phyloP scores from a whole-genome alignment of 2,329 filamentous ascomycete genomes.

The Aspergillus neoniger region DNA sequence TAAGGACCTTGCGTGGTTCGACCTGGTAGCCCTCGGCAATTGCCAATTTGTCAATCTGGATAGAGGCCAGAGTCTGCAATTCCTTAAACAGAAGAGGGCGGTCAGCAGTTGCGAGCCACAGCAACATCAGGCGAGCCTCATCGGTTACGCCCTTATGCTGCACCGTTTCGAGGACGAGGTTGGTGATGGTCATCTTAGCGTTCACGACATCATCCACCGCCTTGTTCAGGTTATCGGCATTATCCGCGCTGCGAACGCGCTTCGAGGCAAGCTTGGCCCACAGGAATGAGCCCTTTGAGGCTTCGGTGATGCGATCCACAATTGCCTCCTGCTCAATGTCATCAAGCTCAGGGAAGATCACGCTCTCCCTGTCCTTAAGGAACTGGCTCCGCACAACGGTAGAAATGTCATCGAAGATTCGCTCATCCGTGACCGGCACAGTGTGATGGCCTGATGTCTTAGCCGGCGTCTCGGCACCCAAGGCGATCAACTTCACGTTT shows the following conservation, averaged over 20 bases:
- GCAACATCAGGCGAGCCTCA: constrained; percentile 35
- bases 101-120: constrained; percentile 41
- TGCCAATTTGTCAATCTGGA: constrained; percentile 34
- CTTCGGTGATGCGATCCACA: constrained; percentile 35
- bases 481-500: constrained; percentile 34
- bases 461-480: constrained; percentile 29
- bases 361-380: constrained; percentile 8
- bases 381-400: constrained; percentile 36
- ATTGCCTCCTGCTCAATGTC: constrained; percentile 37
- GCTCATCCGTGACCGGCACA: constrained; percentile 33
- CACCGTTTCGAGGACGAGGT: constrained; percentile 34
- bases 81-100: constrained; percentile 40
- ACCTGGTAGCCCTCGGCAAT: constrained; percentile 27
- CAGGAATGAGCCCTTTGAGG: constrained; percentile 41
- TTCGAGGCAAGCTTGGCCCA: constrained; percentile 43
- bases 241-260: constrained; percentile 30
- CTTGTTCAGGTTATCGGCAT: constrained; percentile 29
- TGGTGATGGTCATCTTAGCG: constrained; percentile 30
- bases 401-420: constrained; percentile 41
- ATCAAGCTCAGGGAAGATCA: constrained; percentile 28
- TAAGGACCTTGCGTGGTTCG: constrained; percentile 31
- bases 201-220: constrained; percentile 31
- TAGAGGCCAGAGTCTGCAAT: constrained; percentile 31
- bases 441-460: constrained; percentile 14
- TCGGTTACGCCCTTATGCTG: constrained; percentile 29